A percentile compares a stretch with the other conserved stretches of the same genome.
Conservation (phyloP, 2,329 filamentous ascomycete genomes). For the Chaetomiaceae sp. region DNA sequence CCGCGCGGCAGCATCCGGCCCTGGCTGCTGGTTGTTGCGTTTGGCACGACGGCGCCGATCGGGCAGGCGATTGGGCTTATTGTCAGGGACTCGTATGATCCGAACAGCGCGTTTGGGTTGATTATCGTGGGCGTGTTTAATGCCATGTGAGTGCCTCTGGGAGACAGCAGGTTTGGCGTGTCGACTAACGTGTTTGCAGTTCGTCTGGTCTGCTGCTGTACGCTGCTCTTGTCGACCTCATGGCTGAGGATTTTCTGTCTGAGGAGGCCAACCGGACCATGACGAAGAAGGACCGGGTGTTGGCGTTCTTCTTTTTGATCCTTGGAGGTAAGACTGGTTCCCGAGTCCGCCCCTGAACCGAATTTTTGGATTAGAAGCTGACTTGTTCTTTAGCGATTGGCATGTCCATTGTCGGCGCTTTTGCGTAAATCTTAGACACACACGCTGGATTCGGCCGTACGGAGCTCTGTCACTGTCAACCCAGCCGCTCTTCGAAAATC, state of each 20-base stretch:
- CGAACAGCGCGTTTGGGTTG: constrained; percentile 58
- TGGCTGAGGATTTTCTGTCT: constrained; percentile 62
- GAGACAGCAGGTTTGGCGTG: neutral
- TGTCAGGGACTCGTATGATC: constrained; percentile 55
- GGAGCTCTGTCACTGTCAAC: neutral
- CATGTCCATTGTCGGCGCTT: constrained; percentile 46
- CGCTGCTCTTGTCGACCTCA: constrained; percentile 58
- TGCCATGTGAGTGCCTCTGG: constrained; percentile 47
- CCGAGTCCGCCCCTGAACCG: neutral
- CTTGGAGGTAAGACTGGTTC: constrained; percentile 42
- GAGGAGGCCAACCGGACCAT: constrained; percentile 49
- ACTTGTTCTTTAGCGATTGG: constrained; percentile 34
- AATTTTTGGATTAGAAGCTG: neutral
- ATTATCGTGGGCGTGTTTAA: constrained; percentile 64
- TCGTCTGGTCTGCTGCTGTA: constrained; percentile 59
- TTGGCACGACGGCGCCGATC: constrained; percentile 60
- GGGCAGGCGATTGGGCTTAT: constrained; percentile 60
- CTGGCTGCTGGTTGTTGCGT: constrained; percentile 58
- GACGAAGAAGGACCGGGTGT: constrained; percentile 49
- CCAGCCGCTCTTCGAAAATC: too few species aligned
- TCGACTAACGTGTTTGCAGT: constrained; percentile 29
- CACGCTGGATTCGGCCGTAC: too few species aligned
- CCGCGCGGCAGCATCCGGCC: constrained; percentile 52
- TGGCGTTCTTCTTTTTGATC: constrained; percentile 49
- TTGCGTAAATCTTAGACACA: constrained; percentile 33